Percentiles rank a stretch among this genome's conserved stretches.
Evolutionary conservation across 2,329 filamentous ascomycete species (phyloP).

Genomic region (Claviceps pazoutovae): DNA sequence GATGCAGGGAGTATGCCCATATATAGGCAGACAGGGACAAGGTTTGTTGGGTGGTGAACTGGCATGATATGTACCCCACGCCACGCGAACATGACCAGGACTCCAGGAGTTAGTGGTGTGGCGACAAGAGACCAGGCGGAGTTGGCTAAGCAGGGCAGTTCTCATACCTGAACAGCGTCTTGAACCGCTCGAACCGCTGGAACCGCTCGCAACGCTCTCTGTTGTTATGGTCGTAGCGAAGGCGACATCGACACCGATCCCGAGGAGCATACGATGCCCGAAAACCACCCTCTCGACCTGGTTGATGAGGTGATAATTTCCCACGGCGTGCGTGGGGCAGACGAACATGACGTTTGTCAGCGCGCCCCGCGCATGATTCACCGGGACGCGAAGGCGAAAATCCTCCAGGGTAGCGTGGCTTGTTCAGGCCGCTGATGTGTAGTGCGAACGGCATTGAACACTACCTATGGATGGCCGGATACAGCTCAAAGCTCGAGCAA

Average conservation of each 20-base stretch:
- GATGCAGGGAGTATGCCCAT: background rate
- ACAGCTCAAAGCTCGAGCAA: no score
- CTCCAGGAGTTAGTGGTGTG: background rate
- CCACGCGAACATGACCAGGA: background rate
- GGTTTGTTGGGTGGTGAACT: background rate
- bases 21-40: background rate
- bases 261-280: background rate
- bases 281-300: background rate
- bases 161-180: background rate
- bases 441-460: background rate
- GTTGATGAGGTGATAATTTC: background rate
- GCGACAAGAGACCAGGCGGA: background rate
- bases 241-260: background rate
- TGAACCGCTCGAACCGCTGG: no score
- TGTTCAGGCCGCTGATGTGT: background rate
- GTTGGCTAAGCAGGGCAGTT: background rate
- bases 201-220: background rate
- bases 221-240: background rate
- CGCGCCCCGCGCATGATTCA: background rate
- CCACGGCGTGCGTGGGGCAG: background rate
- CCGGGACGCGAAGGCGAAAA: background rate
- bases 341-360: conserved; percentile 7
- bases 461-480: no score
- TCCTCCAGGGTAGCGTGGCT: background rate
- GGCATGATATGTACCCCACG: conserved; percentile 1